These are phyloP conservation scores for Trichosporon ovoides DNA, from an alignment of 1,284 basidiomycete genomes.

Conservation along the genomic window DNA sequence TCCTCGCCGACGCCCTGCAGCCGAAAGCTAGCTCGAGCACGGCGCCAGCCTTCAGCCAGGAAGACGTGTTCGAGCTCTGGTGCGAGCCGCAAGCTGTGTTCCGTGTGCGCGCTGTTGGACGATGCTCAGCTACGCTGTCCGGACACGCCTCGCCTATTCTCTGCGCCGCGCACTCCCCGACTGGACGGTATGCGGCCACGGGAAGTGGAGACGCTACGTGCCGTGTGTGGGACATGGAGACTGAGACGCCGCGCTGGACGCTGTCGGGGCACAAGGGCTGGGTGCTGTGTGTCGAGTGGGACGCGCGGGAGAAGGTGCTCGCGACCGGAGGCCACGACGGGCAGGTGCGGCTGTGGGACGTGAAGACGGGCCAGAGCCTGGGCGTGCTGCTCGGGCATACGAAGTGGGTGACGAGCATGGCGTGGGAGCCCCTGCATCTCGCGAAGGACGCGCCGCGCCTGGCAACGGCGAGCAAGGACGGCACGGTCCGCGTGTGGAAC, in stretches of 20 bases:
- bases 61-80: conserved; percentile 78
- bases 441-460: conserved; percentile 69
- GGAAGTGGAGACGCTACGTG: conserved; percentile 93
- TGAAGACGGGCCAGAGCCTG: conserved; percentile 73
- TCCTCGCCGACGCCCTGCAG: conserved; percentile 69
- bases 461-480: conserved; percentile 93
- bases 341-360: conserved; percentile 83
- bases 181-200: conserved; percentile 82
- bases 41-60: conserved; percentile 59
- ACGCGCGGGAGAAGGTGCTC: conserved; percentile 78
- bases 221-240: conserved; percentile 89
- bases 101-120: conserved; percentile 82
- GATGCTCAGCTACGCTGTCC: conserved; percentile 83
- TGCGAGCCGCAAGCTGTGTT: conserved; percentile 96
- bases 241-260: conserved; percentile 84
- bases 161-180: conserved; percentile 92
- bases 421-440: conserved; percentile 94
- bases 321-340: conserved; percentile 90
- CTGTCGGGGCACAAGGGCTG: conserved; percentile 86
- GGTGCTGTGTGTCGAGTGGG: conserved; percentile 98
- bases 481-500: conserved; percentile 91
- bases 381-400: conserved; percentile 85
- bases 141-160: conserved; percentile 91
- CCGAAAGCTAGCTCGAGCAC: conserved; percentile 49
- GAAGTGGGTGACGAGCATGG: conserved; percentile 95